A percentile compares a stretch with the other conserved stretches of the same genome.
Evolutionary conservation across 2,329 filamentous ascomycete species (phyloP).

Genomic region (Trichoderma asperellum): DNA sequence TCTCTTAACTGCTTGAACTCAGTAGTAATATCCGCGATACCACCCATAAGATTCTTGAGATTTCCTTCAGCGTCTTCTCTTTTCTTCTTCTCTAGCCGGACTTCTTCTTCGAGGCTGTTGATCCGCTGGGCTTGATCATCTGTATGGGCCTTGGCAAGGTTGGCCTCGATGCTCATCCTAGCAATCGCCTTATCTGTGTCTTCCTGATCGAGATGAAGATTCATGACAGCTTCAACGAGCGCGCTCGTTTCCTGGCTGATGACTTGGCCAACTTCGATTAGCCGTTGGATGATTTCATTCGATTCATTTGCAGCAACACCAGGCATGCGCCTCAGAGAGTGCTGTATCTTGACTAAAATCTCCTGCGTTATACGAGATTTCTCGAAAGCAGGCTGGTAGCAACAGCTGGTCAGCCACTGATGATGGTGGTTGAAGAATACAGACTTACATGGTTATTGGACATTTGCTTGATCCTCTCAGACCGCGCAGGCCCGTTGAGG

Average conservation of each 20-base stretch:
- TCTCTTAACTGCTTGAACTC: constrained; percentile 41
- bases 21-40: constrained; percentile 36
- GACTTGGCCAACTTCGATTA: constrained; percentile 45
- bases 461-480: constrained; percentile 46
- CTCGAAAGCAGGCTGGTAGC: constrained; percentile 41
- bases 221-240: constrained; percentile 46
- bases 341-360: constrained; percentile 45
- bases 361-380: constrained; percentile 43
- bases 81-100: constrained; percentile 41
- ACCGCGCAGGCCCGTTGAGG: constrained; percentile 43
- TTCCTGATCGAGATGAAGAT: constrained; percentile 44
- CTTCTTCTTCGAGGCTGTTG: constrained; percentile 39
- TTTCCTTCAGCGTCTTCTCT: constrained; percentile 37
- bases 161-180: constrained; percentile 46
- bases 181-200: constrained; percentile 46
- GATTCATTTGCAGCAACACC: constrained; percentile 44
- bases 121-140: constrained; percentile 43
- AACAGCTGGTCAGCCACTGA: background rate
- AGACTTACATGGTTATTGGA: constrained; percentile 45
- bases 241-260: constrained; percentile 46
- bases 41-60: constrained; percentile 37
- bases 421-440: background rate
- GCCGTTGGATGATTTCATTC: constrained; percentile 41
- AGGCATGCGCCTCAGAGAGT: constrained; percentile 46
- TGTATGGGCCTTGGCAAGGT: constrained; percentile 41